These are phyloP conservation scores for Kwoniella dendrophila DNA, from an alignment of 768 basidiomycete species.

Conservation along the genomic window DNA sequence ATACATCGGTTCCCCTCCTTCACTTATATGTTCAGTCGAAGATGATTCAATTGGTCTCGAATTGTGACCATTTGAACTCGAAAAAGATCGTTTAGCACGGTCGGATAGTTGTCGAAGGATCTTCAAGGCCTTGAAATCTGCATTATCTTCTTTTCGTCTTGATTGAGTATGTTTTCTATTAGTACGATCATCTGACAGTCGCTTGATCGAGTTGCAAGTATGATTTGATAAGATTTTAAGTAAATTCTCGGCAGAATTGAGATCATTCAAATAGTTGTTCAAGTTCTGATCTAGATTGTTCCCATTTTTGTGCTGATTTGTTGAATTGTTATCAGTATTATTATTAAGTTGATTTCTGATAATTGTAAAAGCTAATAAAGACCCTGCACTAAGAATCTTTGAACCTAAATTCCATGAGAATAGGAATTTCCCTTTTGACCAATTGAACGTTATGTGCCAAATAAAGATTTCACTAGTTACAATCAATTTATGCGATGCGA, in stretches of 20 bases:
- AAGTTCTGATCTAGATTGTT: background rate
- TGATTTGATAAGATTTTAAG: slow-evolving; percentile 9
- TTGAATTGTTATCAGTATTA: no score
- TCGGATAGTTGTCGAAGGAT: slow-evolving; percentile 6
- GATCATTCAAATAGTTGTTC: slow-evolving; percentile 7
- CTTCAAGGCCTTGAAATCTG: slow-evolving; percentile 9
- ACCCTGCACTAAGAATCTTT: slow-evolving; percentile 16
- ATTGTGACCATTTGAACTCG: background rate
- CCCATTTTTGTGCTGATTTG: no score
- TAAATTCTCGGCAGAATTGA: slow-evolving; percentile 4
- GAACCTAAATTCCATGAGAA: slow-evolving; percentile 22
- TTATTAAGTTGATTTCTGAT: no score
- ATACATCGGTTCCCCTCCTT: background rate
- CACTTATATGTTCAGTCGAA: background rate
- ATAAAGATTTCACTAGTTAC: slow-evolving; percentile 6
- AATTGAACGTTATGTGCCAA: slow-evolving; percentile 14
- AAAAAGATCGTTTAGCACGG: slow-evolving; percentile 6
- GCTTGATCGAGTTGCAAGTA: background rate
- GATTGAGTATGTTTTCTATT: no score
- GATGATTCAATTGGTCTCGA: background rate
- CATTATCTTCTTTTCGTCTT: background rate
- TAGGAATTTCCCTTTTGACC: slow-evolving; percentile 6
- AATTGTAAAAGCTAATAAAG: slow-evolving; percentile 4
- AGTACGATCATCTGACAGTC: no score
- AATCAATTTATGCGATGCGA: slow-evolving; percentile 12